Base-by-base conservation (phyloP, 108 stramenopile genomes). In the Skeletonema marinoi region DNA sequence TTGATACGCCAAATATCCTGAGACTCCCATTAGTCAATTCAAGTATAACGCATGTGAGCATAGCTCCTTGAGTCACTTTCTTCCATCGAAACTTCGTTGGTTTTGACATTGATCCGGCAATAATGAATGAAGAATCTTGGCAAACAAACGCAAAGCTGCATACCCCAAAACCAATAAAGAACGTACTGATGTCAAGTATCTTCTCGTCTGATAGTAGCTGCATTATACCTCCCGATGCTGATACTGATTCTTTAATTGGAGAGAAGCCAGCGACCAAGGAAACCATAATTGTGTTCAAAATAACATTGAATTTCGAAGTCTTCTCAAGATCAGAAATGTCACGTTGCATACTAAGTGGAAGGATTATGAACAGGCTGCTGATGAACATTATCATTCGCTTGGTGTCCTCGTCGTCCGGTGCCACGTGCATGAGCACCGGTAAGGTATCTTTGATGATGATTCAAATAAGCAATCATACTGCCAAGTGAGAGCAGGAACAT, bases 141-240 rank as follows among this genome's bases (percentile, higher is more conserved):
- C 95, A 96, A 1, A 96, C 95, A 86, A 92, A 96, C 11, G 95
- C 95, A 86, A 96, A 96, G 36, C 83, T 84, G 51, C 91, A 71
- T 6, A 95, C 91, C 0, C 93, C 93, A 68, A 95, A 60, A 1
- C 93, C 93, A 29, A 91, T 88, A 85, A 95, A 95, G 13, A 95
- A 75, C 3, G 91, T 90, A 14, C 83, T 81, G 12, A 62, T 11
- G 39, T 82, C 77, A 42, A 90, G 60, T 7, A 78, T 59, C 14
- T 39, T 61, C 33, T 88, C 60, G 9, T 51, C 58, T 73, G 65
- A 75, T 10, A 83, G 33, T 39, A 85, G 11, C 48, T 72, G 60
- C 33, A 75, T 64, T 3, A 73, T 58, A 12, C 83, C 79, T 56
- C 68, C 80, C 21, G 42, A 33, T 5, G 58, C 50, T 60, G 73